Evolutionary conservation across 331 rosid species (phyloP).

Genomic region (Dryas integrifolia): DNA sequence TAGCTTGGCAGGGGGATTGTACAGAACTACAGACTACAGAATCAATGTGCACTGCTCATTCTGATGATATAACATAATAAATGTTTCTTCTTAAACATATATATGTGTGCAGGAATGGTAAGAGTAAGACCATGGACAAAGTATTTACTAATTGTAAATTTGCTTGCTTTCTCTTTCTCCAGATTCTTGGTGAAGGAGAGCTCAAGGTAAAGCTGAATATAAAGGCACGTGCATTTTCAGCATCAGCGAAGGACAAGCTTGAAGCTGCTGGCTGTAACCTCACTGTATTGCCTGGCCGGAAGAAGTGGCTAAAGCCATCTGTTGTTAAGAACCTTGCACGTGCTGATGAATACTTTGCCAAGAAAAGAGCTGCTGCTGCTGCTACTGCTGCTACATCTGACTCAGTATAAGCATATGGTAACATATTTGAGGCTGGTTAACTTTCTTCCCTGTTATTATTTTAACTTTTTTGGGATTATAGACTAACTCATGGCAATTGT

Average conservation of each 20-base stretch:
- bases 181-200: slow-evolving; percentile 88
- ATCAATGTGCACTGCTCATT: not conserved
- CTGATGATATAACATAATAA: too few species aligned
- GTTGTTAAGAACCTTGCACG: slow-evolving; percentile 96
- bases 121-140: too few species aligned
- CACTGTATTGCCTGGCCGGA: slow-evolving; percentile 80
- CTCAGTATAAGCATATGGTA: slow-evolving; percentile 29
- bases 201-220: slow-evolving; percentile 67
- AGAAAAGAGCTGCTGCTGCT: slow-evolving; percentile 70
- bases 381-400: slow-evolving; percentile 33
- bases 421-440: slow-evolving; percentile 17
- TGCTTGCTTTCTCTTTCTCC: slow-evolving; percentile 24
- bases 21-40: not conserved
- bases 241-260: slow-evolving; percentile 86
- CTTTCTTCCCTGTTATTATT: slow-evolving; percentile 18
- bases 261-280: slow-evolving; percentile 80
- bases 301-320: slow-evolving; percentile 96
- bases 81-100: not conserved
- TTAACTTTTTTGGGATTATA: slow-evolving; percentile 5
- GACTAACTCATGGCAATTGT: slow-evolving; percentile 6
- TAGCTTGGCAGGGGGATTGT: not conserved
- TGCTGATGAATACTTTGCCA: slow-evolving; percentile 92
- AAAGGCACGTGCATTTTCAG: slow-evolving; percentile 85
- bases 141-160: not conserved
- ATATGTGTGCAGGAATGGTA: not conserved